These are phyloP conservation scores for Neonectria hederae DNA, from an alignment of 2,329 filamentous ascomycete genomes.

Conservation along the genomic window DNA sequence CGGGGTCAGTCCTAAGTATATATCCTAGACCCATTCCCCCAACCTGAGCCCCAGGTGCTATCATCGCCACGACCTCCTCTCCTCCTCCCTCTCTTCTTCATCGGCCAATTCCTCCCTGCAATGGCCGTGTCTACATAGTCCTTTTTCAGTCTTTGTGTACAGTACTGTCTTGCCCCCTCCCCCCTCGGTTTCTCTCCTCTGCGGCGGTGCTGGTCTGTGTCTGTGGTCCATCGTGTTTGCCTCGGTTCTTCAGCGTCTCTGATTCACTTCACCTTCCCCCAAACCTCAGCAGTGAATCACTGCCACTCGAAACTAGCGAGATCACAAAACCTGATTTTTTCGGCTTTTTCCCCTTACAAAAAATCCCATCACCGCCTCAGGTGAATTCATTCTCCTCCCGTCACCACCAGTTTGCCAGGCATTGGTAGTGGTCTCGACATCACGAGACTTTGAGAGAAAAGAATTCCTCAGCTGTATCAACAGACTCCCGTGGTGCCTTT, in stretches of 20 bases:
- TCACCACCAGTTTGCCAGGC: constrained; percentile 12
- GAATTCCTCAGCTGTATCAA: constrained; percentile 19
- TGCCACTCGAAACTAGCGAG: constrained; percentile 29
- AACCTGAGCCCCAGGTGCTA: constrained; percentile 42
- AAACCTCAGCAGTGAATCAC: constrained; percentile 35
- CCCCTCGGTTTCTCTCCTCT: constrained; percentile 32
- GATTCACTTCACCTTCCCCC: constrained; percentile 35
- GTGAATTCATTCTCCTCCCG: constrained; percentile 20
- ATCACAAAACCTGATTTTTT: constrained; percentile 28
- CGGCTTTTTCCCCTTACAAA: constrained; percentile 13
- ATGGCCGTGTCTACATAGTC: constrained; percentile 44
- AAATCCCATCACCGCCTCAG: constrained; percentile 22
- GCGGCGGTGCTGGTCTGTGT: constrained; percentile 36
- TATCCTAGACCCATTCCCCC: constrained; percentile 57
- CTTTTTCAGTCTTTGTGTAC: constrained; percentile 40
- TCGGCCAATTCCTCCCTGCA: constrained; percentile 37
- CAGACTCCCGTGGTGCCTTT: constrained; percentile 28
- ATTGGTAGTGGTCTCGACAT: constrained; percentile 9
- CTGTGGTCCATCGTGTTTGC: constrained; percentile 41
- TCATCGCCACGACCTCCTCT: constrained; percentile 42
- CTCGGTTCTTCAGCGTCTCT: constrained; percentile 41
- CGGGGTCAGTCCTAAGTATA: constrained; percentile 50
- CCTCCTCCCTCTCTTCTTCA: constrained; percentile 37
- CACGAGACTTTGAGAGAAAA: constrained; percentile 9
- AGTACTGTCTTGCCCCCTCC: constrained; percentile 34